Evolutionary conservation across 768 basidiomycete genomes (phyloP), one percentile per base, ranked within the genome.

Genomic region (Tricholoma sp.): DNA sequence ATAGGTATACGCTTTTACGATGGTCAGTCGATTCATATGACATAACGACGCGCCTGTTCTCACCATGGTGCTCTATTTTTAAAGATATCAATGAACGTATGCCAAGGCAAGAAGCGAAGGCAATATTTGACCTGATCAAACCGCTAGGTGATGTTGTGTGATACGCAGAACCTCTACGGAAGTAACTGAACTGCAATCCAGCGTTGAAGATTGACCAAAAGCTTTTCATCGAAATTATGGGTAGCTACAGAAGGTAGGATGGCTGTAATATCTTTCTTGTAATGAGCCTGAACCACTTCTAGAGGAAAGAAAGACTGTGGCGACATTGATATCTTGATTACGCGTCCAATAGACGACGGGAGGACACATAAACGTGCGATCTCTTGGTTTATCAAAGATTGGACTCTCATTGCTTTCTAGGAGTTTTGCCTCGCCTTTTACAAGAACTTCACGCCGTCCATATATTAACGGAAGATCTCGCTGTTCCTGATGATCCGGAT

Each of bases 301-400:
- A 91, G 93, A 57, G 91, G 93, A 4, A 88, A 89, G 68, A 72
- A 78, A 0, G 84, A 85, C 54, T 94, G 91, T 56, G 95, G 95
- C 2, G 95, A 97, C 67, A 91, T 98, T 57, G 94, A 98, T 68
- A 84, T 97, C 49, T 69, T 97, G 56, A 85, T 98, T 60, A 92
- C 91, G 2, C 83, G 93, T 4, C 79, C 83, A 19, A 77, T 82
- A 1, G 70, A 76, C 2, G 92, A 95, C 62, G 91, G 90, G 0
- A 78, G 72, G 58, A 89, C 86, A 0, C 94, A 96, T 67, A 72
- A 74, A 53, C 90, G 93, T 84, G 63, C 53, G 73, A 10, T 11
- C 34, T 51, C 34, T n/a, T 32, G 2, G 16, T 16, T 18, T 41
- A 10, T 11, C 21, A 7, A 22, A 21, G 16, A 3, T 45, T 24